Conservation (phyloP, 208 protist genomes). For the Acanthamoeba sp. region DNA sequence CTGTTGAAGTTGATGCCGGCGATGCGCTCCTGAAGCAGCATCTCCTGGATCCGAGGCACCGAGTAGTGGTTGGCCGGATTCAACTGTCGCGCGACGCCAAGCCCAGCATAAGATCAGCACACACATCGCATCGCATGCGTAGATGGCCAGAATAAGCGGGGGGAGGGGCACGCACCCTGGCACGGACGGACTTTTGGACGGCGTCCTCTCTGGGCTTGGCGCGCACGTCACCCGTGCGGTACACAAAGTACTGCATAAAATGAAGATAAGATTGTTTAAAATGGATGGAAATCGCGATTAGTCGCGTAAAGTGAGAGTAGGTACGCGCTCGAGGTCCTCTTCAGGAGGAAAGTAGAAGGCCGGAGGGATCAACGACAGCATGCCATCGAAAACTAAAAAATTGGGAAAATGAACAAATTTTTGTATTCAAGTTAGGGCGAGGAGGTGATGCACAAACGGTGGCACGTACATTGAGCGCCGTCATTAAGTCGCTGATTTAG, state of each 20-base stretch:
- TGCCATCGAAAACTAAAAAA: conserved; percentile 41
- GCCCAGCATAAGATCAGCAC: too few relatives aligned
- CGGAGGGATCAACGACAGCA: background rate
- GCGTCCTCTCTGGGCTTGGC: conserved; percentile 15
- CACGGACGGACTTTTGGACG: conserved; percentile 8
- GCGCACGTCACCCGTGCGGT: conserved; percentile 27
- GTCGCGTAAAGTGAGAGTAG: background rate
- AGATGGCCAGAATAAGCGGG: background rate
- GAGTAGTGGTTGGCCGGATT: conserved; percentile 38
- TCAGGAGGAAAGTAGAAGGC: conserved; percentile 28
- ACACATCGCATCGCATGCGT: too few relatives aligned
- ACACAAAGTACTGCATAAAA: conserved; percentile 34
- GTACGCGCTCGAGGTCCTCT: conserved; percentile 36
- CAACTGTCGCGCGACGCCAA: background rate
- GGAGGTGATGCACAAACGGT: too few relatives aligned
- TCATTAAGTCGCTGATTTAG: background rate
- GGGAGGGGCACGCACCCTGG: background rate
- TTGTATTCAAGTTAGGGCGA: too few relatives aligned
- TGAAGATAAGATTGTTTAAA: background rate
- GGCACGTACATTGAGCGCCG: background rate
- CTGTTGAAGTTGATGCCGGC: conserved; percentile 30
- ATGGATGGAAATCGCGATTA: background rate
- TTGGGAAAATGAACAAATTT: too few relatives aligned
- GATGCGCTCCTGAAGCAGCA: conserved; percentile 32
- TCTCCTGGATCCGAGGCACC: conserved; percentile 51